Base-by-base conservation (phyloP, 306 rosid genomes). In the Pyrus bretschneideri region DNA sequence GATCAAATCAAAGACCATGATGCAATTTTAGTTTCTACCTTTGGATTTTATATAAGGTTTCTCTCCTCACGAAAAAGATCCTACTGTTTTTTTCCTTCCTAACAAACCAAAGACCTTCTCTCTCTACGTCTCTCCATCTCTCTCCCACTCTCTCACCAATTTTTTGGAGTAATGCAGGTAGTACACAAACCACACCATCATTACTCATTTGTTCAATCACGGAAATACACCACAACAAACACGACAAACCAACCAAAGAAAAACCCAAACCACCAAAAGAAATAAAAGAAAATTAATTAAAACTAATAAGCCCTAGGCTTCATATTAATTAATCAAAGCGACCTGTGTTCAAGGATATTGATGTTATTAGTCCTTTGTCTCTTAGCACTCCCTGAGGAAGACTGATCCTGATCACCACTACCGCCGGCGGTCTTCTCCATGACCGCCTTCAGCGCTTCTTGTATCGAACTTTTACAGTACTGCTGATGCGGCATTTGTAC, bases 381-480 rank as follows among this genome's bases (percentile, higher is more conserved):
- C 86, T 93, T 93, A 64, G 83, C 88, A 80, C 70, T 91, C 76
- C 93, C 98, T 18, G 92, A 79, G 70, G 89, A 80, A 22, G 93
- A 81, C 11, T 80, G 87, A 10, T 85, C 78, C 7, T 81, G 88
- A 12, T 85, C 77, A 19, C 86, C 96, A 1, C 84, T 86, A n/a
- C 80, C 75, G 21, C 86, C 92, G 1, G 83, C 87, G 30, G 82
- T 84, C 83, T 91, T 93, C 78, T 89, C 98, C 93, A 93, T 93
- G 69, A 93, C 96, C 0, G 87, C 89, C 78, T 86, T 93, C 2
- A 93, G 92, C 8, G 98, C 97, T 67, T 93, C 98, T 33, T 93
- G 93, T 70, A 93, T 88, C 22, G 98, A 87, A 27, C 85, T 88
- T 19, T 87, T 84, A 69, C 96, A 89, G 75, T 83, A 81, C 55